Conservation (phyloP, 305 asterid species). For the Stenogyne calaminthoides region DNA sequence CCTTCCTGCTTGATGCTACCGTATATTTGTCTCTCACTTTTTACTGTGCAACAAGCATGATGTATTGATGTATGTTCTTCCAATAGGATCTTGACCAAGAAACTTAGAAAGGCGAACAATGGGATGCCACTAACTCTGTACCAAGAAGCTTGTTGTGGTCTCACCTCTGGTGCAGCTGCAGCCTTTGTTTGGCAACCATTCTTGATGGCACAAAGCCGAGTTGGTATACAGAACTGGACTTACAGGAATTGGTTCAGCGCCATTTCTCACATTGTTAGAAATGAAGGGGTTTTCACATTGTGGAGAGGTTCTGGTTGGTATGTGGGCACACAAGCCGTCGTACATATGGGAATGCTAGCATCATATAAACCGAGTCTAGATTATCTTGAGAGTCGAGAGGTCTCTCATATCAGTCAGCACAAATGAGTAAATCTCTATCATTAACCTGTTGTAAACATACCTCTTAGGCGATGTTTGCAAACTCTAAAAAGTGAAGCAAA, state of each 20-base stretch:
- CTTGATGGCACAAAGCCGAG: neutral
- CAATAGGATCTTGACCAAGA: constrained; percentile 5
- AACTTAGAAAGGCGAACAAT: neutral
- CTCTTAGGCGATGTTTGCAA: too few relatives aligned
- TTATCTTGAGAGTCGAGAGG: constrained; percentile 13
- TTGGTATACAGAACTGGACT: neutral
- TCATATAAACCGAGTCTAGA: constrained; percentile 13
- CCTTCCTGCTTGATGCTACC: neutral
- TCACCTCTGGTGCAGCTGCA: constrained; percentile 8
- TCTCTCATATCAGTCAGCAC: neutral
- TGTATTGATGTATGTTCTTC: neutral
- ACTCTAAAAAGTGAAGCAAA: too few relatives aligned
- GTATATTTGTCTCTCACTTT: neutral
- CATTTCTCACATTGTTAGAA: neutral
- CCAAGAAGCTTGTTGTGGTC: constrained; percentile 30
- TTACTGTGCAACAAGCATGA: neutral
- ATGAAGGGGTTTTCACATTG: constrained; percentile 8
- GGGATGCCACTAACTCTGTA: constrained; percentile 22
- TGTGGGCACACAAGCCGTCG: neutral
- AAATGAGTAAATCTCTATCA: neutral
- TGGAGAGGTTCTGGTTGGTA: constrained; percentile 15
- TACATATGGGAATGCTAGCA: constrained; percentile 12
- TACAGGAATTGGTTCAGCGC: neutral
- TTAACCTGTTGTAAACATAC: too few relatives aligned
- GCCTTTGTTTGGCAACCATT: constrained; percentile 12